Evolutionary conservation across 805 yeast species (phyloP).

Genomic region (Torulaspora franciscae): DNA sequence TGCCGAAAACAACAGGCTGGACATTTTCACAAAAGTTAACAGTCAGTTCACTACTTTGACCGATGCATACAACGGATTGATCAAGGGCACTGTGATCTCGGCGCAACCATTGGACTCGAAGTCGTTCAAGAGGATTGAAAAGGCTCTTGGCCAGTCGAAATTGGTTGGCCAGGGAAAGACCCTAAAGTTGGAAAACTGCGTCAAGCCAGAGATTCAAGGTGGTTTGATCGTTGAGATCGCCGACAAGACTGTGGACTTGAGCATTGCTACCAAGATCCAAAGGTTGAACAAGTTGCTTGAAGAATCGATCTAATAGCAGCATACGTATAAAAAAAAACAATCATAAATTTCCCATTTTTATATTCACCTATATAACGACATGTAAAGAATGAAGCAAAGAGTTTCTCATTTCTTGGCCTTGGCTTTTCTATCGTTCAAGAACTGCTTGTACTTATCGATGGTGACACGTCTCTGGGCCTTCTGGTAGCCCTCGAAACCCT

Average conservation of each 20-base stretch:
- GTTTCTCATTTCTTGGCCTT: constrained; percentile 18
- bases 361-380: constrained; percentile 13
- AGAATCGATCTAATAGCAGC: constrained; percentile 62
- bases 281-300: constrained; percentile 83
- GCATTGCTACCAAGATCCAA: constrained; percentile 76
- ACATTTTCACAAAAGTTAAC: constrained; percentile 58
- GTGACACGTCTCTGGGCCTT: constrained; percentile 63
- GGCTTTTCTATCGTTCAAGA: constrained; percentile 40
- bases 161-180: constrained; percentile 84
- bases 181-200: constrained; percentile 73
- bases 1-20: constrained; percentile 92
- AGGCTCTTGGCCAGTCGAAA: constrained; percentile 69
- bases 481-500: constrained; percentile 55
- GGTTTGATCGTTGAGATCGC: constrained; percentile 95
- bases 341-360: constrained; percentile 5
- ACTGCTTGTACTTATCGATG: constrained; percentile 58
- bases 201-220: constrained; percentile 89
- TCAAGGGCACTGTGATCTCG: constrained; percentile 89
- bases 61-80: constrained; percentile 86
- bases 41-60: constrained; percentile 69
- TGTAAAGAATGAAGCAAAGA: constrained; percentile 6
- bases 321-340: constrained; percentile 2
- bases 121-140: constrained; percentile 68
- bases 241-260: constrained; percentile 93
- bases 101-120: constrained; percentile 79